Evolutionary conservation across 2,329 filamentous ascomycete species (phyloP), one percentile per base, ranked within the genome.

Genomic region (Geoglossum cookeanum): DNA sequence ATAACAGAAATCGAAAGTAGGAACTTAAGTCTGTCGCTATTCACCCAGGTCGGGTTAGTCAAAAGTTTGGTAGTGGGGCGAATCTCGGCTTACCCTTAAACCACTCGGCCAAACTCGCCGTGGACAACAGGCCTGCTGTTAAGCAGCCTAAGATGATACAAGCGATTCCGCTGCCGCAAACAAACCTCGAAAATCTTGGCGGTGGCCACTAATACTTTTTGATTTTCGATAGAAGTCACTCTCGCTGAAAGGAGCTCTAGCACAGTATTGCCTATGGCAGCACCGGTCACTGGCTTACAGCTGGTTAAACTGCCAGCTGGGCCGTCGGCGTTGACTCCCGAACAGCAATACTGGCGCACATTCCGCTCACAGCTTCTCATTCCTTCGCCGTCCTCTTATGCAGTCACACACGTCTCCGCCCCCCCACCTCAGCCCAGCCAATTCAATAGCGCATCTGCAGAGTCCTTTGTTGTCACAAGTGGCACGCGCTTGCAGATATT

Each of bases 291-390:
- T 69, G 85, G 86, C 60, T 74, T 94, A 63, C 82, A 83, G 69
- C 84, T 84, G 69, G 74, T 94, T 67, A 94, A 88, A 76, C 79
- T 94, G 67, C 83, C 91, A 58, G 79, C 85, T 61, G 87, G 87
- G 55, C 89, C 89, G 58, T 83, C 85, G 45, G 84, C 87, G 57
- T 73, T 91, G 53, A 95, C 91, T 4, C 84, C 90, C 35, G 92
- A 98, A 74, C 90, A 97, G 72, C 80, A 84, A 62, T 97, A 97
- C 76, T 98, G 94, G 94, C 85, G 85, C 67, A 84, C 85, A 11
- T 98, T 98, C 75, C 89, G 87, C 72, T 92, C 90, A 63, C 87
- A 90, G 62, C 81, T 94, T 58, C 82, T 91, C 60, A 83, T 97
- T 60, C 87, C 92, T 51, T 94, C 91, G 61, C 89, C 90, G 62